Evolutionary conservation across 179 eudicot genomes (phyloP), one percentile per base, ranked within the genome.

Genomic region (Silene coronaria): DNA sequence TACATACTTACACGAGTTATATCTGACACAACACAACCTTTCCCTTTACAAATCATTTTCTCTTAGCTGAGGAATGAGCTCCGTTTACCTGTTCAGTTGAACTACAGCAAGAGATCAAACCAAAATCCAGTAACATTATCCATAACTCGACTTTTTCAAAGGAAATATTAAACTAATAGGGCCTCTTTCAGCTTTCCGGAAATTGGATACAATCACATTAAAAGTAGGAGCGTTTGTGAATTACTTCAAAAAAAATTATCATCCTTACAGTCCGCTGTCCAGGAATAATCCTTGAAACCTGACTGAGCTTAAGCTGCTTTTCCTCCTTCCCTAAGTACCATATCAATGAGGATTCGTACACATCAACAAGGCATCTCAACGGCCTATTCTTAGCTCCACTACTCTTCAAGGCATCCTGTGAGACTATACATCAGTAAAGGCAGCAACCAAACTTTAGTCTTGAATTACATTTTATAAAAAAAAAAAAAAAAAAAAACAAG

Each of bases 181-280:
- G 66, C 65, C 10, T 24, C 32, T 3, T 71, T 57, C 72, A 21
- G 53, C 51, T 45, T 63, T 32, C 10, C 30, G 64, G 4, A 77
- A 72, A 36, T 72, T 48, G 6, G 34, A 42, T 72, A 46, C 45
- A 26, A 28, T 36, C 45, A 57, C 16, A 48, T 12, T 32, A 48
- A 67, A 16, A 21, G 63, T 16, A 21, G n/a, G 22, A 28, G 14
- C 55, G 19, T 24, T 69, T 16, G 3, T 17, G 16, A 9, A 30
- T n/a, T 53, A 28, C 26, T 24, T 36, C 30, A 65, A 58, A 65
- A 66, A 38, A 51, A 21, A 73, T 23, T 23, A 30, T 67, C 42
- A 70, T 36, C 84, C 96, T 87, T 81, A 92, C 97, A 80, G 97
- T 92, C 76, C 96, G 80, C 76, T 92, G 97, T 71, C 97, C 97